Percentiles rank a stretch among this genome's conserved stretches.
Evolutionary conservation across 2,329 filamentous ascomycete species (phyloP).

Genomic region (Penicillium sp.): DNA sequence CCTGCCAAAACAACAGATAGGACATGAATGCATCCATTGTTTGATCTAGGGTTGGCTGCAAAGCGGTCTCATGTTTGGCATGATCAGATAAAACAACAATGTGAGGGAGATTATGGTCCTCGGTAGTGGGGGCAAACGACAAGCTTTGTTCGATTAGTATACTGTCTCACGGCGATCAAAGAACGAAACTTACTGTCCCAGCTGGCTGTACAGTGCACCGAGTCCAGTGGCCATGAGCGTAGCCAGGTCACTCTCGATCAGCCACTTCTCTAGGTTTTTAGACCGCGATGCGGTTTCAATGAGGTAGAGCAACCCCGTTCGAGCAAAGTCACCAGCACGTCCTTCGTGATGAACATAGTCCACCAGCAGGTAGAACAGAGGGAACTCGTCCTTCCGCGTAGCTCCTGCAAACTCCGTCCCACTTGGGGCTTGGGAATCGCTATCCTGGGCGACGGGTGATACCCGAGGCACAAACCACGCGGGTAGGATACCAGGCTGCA

Average conservation of each 20-base stretch:
- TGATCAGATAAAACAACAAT: slow-evolving; percentile 90
- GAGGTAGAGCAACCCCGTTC: slow-evolving; percentile 90
- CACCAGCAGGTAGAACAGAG: slow-evolving; percentile 90
- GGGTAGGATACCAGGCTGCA: slow-evolving; percentile 80
- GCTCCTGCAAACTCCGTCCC: slow-evolving; percentile 75
- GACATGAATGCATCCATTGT: slow-evolving; percentile 92
- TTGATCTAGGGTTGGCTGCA: slow-evolving; percentile 76
- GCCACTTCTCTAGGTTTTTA: slow-evolving; percentile 83
- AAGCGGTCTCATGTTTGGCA: slow-evolving; percentile 68
- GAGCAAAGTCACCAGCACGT: slow-evolving; percentile 89
- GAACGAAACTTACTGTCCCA: slow-evolving; percentile 53
- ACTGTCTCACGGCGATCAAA: slow-evolving; percentile 44
- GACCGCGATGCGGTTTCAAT: slow-evolving; percentile 90
- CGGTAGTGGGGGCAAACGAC: slow-evolving; percentile 74
- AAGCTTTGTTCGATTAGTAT: slow-evolving; percentile 56
- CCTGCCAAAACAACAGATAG: slow-evolving; percentile 96
- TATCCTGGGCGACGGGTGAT: slow-evolving; percentile 36
- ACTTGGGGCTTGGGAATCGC: slow-evolving; percentile 44
- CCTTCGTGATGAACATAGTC: slow-evolving; percentile 97
- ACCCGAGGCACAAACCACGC: slow-evolving; percentile 79
- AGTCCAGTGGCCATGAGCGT: slow-evolving; percentile 96
- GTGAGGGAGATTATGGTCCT: slow-evolving; percentile 65
- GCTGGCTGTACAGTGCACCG: slow-evolving; percentile 70
- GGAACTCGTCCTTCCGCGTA: slow-evolving; percentile 89
- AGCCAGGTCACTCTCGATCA: slow-evolving; percentile 92